Base-by-base conservation (phyloP, 2,329 filamentous ascomycete genomes). In the Colletotrichum karsti region DNA sequence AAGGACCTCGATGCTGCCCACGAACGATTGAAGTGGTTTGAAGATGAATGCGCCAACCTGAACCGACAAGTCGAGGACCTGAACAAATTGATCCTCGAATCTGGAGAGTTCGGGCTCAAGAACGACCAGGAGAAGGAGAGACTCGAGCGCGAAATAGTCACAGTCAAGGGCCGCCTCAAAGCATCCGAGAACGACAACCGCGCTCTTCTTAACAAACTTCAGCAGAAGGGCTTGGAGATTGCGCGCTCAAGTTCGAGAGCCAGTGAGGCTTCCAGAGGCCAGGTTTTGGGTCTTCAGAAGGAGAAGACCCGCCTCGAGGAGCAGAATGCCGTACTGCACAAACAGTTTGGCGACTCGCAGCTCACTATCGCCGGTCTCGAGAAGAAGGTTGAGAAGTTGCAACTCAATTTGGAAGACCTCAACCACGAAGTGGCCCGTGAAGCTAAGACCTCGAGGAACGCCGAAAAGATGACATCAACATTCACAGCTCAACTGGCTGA, bases 131-230 rank as follows among this genome's bases (percentile, higher is more conserved):
- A 95, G 71, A 98, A 98, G 78, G 94, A 98, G 77, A 91, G 96
- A 37, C 86, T 98, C 48, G 95, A 98, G 78, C 90, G 94, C 22
- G 96, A 99, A 77, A 86, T 98, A 7, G 91, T 93, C 22, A 98
- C 95, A 1, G 89, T 98, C 72, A 97, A 96, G 78, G 95, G 95
- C 68, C 91, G 95, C 22, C 84, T 99, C 42, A 88, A 92, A 7
- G 96, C 95, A 24, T 98, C 95, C 0, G 95, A 99, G 78, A 98
- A 98, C 74, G 95, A 98, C 80, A 98, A 98, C 75, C 91, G 94
- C 57, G 92, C 94, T 5, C 84, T 99, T n/a, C 87, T 98, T 72
- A 98, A 98, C 82, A 98, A 98, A 80, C 87, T 99, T 18, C 95
- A 98, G 75, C 95, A 98, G 75, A 98, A 98, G 83, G 96, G 97